Conservation (phyloP, 225 moss, liverwort and hornwort genomes). For the Pleurozium schreberi region DNA sequence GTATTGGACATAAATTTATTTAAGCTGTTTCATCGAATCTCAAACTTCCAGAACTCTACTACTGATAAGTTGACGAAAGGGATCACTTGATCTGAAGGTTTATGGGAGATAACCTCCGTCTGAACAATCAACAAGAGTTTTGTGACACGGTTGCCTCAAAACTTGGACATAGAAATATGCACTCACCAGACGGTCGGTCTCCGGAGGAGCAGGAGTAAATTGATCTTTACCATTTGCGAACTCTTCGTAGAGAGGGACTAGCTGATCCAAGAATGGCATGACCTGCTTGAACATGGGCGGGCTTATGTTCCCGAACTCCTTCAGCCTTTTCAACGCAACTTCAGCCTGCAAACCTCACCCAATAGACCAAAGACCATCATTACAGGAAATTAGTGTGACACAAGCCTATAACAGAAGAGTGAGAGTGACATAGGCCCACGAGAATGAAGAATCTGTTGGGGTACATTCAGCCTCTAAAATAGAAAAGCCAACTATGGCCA, state of each 20-base stretch:
- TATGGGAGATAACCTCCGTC: background rate
- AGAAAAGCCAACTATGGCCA: background rate
- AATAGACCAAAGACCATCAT: background rate
- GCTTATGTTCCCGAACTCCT: slow-evolving; percentile 59
- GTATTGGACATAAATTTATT: background rate
- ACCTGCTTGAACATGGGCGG: slow-evolving; percentile 77
- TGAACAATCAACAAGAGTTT: background rate
- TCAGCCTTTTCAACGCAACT: slow-evolving; percentile 58
- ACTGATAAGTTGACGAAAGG: background rate
- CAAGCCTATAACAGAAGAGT: background rate
- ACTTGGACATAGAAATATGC: background rate
- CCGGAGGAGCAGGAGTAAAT: slow-evolving; percentile 57
- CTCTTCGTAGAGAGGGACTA: slow-evolving; percentile 68
- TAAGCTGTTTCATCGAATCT: background rate
- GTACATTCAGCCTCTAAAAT: background rate
- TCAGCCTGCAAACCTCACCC: slow-evolving; percentile 42
- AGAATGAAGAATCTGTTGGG: background rate
- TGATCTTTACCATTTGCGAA: slow-evolving; percentile 69
- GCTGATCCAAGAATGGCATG: slow-evolving; percentile 72
- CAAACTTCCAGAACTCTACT: background rate
- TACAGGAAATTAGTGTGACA: background rate
- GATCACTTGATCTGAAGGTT: background rate
- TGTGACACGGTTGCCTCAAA: background rate
- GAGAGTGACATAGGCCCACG: background rate
- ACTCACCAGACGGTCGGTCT: slow-evolving; percentile 65